Percentiles rank a stretch among this genome's conserved stretches.
phyloP scores from a whole-genome alignment of 176 grass and related monocot genomes.

The Areca catechu region DNA sequence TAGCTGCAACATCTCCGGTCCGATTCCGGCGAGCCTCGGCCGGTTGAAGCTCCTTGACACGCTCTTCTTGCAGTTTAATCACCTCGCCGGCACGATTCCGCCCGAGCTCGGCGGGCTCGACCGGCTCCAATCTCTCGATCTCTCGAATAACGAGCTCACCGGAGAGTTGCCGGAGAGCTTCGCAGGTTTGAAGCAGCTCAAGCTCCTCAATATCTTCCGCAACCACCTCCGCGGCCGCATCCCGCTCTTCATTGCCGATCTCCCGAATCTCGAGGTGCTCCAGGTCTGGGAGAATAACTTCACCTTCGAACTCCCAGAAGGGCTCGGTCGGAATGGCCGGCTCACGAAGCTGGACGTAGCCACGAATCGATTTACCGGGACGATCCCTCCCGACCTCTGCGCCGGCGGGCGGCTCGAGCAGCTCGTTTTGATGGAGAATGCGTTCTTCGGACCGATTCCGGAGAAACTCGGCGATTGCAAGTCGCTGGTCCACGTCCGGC shows the following conservation, averaged over 20 bases:
- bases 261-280: conserved; percentile 53
- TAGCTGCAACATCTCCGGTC: conserved; percentile 48
- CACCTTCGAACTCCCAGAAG: conserved; percentile 37
- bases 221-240: conserved; percentile 61
- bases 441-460: conserved; percentile 60
- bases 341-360: conserved; percentile 51
- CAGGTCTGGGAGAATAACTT: conserved; percentile 78
- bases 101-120: conserved; percentile 30
- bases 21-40: conserved; percentile 50
- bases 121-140: conserved; percentile 43
- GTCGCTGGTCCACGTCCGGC: conserved; percentile 45
- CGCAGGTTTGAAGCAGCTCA: conserved; percentile 23
- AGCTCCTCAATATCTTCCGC: conserved; percentile 54
- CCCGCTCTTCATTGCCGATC: conserved; percentile 40
- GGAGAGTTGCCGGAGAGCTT: conserved; percentile 54
- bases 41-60: conserved; percentile 40
- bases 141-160: conserved; percentile 66
- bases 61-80: conserved; percentile 56
- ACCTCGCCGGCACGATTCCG: conserved; percentile 41
- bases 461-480: conserved; percentile 53
- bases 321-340: conserved; percentile 38
- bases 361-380: conserved; percentile 50
- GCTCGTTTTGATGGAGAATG: conserved; percentile 78
- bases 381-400: conserved; percentile 49
- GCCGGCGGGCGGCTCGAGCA: conserved; percentile 23